phyloP scores from a whole-genome alignment of 176 grass and related monocot species.

The Lolium rigidum region DNA sequence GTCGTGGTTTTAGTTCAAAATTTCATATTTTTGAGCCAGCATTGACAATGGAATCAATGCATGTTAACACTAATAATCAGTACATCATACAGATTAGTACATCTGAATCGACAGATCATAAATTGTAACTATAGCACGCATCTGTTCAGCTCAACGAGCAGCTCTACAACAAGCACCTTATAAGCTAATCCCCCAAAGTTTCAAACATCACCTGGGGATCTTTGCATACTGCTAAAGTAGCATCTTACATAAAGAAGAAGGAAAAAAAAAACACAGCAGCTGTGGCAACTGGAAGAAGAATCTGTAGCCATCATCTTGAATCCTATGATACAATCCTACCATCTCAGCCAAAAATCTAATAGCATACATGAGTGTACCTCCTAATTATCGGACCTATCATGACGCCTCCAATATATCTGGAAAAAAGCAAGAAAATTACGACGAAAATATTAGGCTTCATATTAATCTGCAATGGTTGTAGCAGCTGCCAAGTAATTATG shows the following conservation, averaged over 20 bases:
- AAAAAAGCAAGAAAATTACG: conserved; percentile 19
- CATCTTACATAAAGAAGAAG: conserved; percentile 35
- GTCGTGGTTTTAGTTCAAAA: too few relatives aligned
- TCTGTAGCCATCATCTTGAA: conserved; percentile 52
- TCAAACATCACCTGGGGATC: conserved; percentile 46
- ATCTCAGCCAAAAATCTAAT: conserved; percentile 56
- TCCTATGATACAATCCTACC: conserved; percentile 64
- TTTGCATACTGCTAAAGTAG: conserved; percentile 35
- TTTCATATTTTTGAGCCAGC: not conserved
- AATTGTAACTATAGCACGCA: conserved; percentile 31
- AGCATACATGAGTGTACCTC: conserved; percentile 37
- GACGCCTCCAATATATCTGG: conserved; percentile 58
- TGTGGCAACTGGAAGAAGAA: conserved; percentile 47
- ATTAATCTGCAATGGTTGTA: conserved; percentile 10
- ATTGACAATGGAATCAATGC: conserved; percentile 8
- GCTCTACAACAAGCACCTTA: conserved; percentile 58
- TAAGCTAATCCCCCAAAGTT: conserved; percentile 49
- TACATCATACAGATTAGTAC: conserved; percentile 25
- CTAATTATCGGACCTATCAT: conserved; percentile 43
- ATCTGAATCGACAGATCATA: conserved; percentile 40
- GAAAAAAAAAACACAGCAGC: conserved; percentile 3
- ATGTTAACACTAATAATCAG: conserved; percentile 24
- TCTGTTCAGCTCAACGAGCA: conserved; percentile 38
- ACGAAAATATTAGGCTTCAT: conserved; percentile 11
- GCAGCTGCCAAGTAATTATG: conserved; percentile 24